Percentiles rank a stretch among this genome's conserved stretches.
Evolutionary conservation across 78 protist genomes (phyloP).

Genomic region (Dictyostelium citrinum): DNA sequence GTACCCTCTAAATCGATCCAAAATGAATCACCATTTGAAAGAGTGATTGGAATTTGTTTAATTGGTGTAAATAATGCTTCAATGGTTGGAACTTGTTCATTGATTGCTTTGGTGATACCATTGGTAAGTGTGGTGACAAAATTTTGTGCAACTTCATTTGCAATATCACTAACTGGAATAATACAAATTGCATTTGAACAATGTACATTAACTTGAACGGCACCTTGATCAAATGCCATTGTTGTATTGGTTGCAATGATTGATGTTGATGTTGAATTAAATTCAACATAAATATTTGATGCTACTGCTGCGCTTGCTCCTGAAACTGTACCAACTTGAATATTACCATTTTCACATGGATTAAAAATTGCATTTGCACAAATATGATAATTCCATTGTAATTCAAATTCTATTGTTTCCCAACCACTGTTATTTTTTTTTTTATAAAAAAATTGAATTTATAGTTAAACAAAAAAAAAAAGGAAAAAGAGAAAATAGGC

Average conservation of each 20-base stretch:
- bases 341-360: slow-evolving; percentile 52
- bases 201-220: background rate
- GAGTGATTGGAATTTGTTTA: background rate
- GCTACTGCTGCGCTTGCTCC: background rate
- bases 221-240: background rate
- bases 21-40: background rate
- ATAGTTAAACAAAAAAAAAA: no score
- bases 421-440: background rate
- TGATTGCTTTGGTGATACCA: background rate
- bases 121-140: background rate
- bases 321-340: background rate
- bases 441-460: no score
- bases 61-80: slow-evolving; percentile 10
- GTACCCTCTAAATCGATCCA: background rate
- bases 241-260: background rate
- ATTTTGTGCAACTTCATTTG: slow-evolving; percentile 7
- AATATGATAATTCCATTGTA: slow-evolving; percentile 57
- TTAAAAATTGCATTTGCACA: slow-evolving; percentile 19
- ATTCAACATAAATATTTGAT: background rate
- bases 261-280: background rate
- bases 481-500: no score
- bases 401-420: background rate
- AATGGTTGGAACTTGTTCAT: background rate
- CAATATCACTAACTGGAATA: slow-evolving; percentile 20
- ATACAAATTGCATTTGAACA: slow-evolving; percentile 6